Evolutionary conservation across 495 filamentous ascomycete species (phyloP).

Genomic region (Tetracladium marchalianum): DNA sequence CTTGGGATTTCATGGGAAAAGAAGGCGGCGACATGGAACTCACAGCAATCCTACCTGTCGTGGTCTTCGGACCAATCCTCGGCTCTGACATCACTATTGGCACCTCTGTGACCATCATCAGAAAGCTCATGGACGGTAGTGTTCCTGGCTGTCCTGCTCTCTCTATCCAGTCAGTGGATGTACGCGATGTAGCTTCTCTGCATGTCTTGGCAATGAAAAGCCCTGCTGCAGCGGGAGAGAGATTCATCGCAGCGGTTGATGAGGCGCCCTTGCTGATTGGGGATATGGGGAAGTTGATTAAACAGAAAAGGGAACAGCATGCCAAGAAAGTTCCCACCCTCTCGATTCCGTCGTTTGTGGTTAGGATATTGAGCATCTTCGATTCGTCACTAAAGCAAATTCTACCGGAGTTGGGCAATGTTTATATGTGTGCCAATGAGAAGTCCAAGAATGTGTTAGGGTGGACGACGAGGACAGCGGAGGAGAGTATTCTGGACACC

Average conservation of each 20-base stretch:
- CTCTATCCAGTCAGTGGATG: background rate
- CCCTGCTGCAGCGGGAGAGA: background rate
- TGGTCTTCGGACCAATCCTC: background rate
- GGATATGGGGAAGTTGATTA: background rate
- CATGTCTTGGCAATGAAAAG: constrained; percentile 2
- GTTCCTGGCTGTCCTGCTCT: constrained; percentile 1
- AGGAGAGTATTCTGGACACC: background rate
- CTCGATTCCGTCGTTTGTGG: background rate
- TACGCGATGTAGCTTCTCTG: constrained; percentile 1
- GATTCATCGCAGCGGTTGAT: background rate
- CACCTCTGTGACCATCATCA: background rate
- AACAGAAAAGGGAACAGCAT: background rate
- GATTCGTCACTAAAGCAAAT: background rate
- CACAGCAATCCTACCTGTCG: background rate
- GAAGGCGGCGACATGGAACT: constrained; percentile 1
- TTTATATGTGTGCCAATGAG: background rate
- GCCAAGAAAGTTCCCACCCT: background rate
- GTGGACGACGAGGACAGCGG: background rate
- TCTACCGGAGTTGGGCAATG: background rate
- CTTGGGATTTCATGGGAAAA: constrained; percentile 9
- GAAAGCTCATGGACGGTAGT: background rate
- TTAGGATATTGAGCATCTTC: background rate
- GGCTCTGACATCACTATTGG: background rate
- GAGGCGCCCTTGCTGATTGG: background rate
- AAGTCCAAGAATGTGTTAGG: background rate